These are phyloP conservation scores for Thalassiosira profunda DNA, from an alignment of 108 stramenopile genomes.

Conservation along the genomic window DNA sequence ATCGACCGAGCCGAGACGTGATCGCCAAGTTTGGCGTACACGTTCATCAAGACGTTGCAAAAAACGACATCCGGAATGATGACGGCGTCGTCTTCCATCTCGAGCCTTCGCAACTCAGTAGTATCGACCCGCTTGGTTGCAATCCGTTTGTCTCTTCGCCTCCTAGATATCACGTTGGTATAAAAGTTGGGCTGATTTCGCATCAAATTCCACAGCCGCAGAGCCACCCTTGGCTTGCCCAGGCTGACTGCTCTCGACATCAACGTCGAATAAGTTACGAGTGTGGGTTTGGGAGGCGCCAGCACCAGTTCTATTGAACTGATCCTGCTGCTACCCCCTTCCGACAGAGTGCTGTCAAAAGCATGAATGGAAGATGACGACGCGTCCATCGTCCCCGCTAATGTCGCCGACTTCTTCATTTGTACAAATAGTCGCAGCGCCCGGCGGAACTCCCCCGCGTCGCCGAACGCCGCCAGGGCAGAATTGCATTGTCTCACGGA, in stretches of 20 bases:
- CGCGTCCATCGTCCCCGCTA: slow-evolving; percentile 28
- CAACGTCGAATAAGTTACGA: slow-evolving; percentile 89
- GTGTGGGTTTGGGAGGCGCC: slow-evolving; percentile 63
- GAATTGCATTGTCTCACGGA: slow-evolving; percentile 57
- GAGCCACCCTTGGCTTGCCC: slow-evolving; percentile 75
- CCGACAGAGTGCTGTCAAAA: background rate
- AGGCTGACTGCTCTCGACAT: slow-evolving; percentile 84
- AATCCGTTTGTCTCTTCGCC: slow-evolving; percentile 12
- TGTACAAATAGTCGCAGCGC: slow-evolving; percentile 82
- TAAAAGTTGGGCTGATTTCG: slow-evolving; percentile 60
- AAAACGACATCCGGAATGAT: slow-evolving; percentile 81
- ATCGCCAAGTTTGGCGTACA: slow-evolving; percentile 81
- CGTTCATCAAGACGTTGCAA: slow-evolving; percentile 91
- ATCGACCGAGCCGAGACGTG: slow-evolving; percentile 59
- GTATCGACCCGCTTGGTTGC: slow-evolving; percentile 12
- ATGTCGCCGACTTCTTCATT: slow-evolving; percentile 73
- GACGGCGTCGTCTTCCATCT: slow-evolving; percentile 25
- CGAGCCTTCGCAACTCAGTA: slow-evolving; percentile 13
- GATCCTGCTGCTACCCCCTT: slow-evolving; percentile 7
- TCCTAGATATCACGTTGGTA: slow-evolving; percentile 20
- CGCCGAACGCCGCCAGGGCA: slow-evolving; percentile 85
- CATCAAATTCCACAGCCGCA: slow-evolving; percentile 88
- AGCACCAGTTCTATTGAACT: slow-evolving; percentile 23
- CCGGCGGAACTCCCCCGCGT: slow-evolving; percentile 76
- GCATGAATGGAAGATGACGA: too few relatives aligned